Base-by-base conservation (phyloP, 2,329 filamentous ascomycete species). In the Neonectria sp. region DNA sequence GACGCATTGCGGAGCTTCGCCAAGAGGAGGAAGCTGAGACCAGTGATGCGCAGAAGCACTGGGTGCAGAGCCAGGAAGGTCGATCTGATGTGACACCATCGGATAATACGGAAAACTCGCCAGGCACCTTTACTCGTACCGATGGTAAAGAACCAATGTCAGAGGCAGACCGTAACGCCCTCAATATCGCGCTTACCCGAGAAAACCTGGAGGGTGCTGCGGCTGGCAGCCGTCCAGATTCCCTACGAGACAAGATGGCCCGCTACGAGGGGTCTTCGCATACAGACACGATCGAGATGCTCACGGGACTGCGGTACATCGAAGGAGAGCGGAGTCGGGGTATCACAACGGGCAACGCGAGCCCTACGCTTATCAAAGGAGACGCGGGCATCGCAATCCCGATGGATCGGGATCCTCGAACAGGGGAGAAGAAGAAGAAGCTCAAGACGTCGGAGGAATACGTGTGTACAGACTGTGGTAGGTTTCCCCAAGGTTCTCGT, bases 391-490 rank as follows among this genome's bases (percentile, higher is more conserved):
- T 97, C 68, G 92, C 93, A 8, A 96, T 97, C 58, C 90, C 94
- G 0, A 82, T 93, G 37, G 94, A 97, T 71, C 90, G 94, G 69
- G 94, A 96, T 66, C 86, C 88, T 15, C 85, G 92, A 55, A 86
- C 86, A 13, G 91, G 89, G 1, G 92, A 94, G 68, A 95, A 97
- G 81, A 97, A 97, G 85, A 93, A 93, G 85, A 97, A 97, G 79
- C 84, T 94, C 53, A 97, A 97, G 79, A 86, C 90, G 27, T 87
- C 88, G 2, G 90, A 97, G 77, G 95, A 98, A 84, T 98, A 98
- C 78, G 94, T 97, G 43, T 98, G 95, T 81, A 95, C 94, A 1
- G 95, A 98, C 80, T 98, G 95, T 82, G 95, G 95, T 85, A 83
- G 71, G 87, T 83, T 58, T 51, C 51, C 51, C 56, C 15, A 37